Conservation (phyloP, 352 stramenopile genomes). For the Sclerospora graminicola region DNA sequence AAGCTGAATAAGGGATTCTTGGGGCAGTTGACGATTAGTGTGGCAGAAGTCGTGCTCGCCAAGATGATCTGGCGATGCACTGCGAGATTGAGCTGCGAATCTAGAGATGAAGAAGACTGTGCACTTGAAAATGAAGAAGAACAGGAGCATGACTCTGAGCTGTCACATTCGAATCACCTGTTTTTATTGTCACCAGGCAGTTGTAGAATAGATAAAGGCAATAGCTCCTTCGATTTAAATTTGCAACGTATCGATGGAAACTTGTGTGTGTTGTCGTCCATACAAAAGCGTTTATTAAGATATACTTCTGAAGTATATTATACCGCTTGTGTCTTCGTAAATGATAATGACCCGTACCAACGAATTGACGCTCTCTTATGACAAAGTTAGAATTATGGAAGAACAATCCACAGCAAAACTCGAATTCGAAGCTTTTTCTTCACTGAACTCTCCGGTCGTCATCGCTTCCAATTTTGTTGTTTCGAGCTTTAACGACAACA, state of each 20-base stretch:
- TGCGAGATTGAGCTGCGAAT: slow-evolving; percentile 20
- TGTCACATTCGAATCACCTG: no score
- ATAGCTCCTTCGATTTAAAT: no score
- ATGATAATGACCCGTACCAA: no score
- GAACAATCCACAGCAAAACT: not conserved
- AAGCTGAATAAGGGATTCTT: slow-evolving; percentile 42
- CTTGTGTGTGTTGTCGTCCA: no score
- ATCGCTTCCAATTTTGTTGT: not conserved
- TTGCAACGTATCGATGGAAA: no score
- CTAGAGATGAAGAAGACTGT: slow-evolving; percentile 20
- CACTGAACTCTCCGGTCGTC: not conserved
- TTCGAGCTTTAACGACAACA: no score
- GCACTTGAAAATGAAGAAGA: slow-evolving; percentile 6
- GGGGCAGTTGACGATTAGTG: slow-evolving; percentile 26
- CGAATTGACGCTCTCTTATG: no score
- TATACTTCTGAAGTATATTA: no score
- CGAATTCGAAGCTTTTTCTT: not conserved
- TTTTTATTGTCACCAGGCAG: no score
- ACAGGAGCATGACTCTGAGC: slow-evolving; percentile 6
- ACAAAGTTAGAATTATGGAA: slow-evolving; percentile 3
- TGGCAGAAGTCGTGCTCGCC: slow-evolving; percentile 27
- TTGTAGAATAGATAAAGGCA: no score
- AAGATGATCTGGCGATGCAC: slow-evolving; percentile 26
- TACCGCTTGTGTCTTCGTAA: no score
- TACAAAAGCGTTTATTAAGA: no score